Evolutionary conservation across 1,284 basidiomycete species (phyloP), one percentile per base, ranked within the genome.

Genomic region (Fomitopsis pinicola): DNA sequence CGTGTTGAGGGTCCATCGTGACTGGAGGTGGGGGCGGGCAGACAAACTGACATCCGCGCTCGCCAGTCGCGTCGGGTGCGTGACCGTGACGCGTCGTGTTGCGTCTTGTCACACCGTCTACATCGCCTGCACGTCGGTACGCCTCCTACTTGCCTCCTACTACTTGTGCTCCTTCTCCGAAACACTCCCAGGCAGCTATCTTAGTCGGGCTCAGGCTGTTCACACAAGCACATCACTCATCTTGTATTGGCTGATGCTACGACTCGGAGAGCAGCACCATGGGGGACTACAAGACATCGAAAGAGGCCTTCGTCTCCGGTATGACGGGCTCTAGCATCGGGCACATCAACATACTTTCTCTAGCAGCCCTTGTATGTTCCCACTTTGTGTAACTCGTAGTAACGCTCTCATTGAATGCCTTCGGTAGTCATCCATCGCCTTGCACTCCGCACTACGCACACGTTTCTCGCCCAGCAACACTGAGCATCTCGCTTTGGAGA

Each of bases 241-340:
- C 22, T 22, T 22, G 1, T 22, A 22, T 22, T 22, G 22, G 10
- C 35, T 36, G 35, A 36, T 36, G 35, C 35, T 36, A 6, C 6
- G 35, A n/a, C n/a, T n/a, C n/a, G n/a, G n/a, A 14, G 38, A 40
- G 14, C 4, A 15, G 8, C 14, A 40, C 14, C 12, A 40, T 40
- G 38, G 38, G 3, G 12, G 75, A 78, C 67, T 97, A 97, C 82
- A 96, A 95, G 76, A 67, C 80, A 17, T 86, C 83, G 28, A 98
- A 98, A 75, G 92, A 96, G 78, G 87, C 86, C 0, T 98, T 95
- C 70, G 91, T 96, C 53, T 88, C 93, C 17, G 87, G 88, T 50
- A 86, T 85, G 74, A 84, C 82, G 2, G 96, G 96, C 2, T 91
- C 91, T 0, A 86, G 87, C 5, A 79, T 97, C 10, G 76, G 75